Evolutionary conservation across 805 yeast genomes (phyloP).

Genomic region (Spencermartinsiella europaea): DNA sequence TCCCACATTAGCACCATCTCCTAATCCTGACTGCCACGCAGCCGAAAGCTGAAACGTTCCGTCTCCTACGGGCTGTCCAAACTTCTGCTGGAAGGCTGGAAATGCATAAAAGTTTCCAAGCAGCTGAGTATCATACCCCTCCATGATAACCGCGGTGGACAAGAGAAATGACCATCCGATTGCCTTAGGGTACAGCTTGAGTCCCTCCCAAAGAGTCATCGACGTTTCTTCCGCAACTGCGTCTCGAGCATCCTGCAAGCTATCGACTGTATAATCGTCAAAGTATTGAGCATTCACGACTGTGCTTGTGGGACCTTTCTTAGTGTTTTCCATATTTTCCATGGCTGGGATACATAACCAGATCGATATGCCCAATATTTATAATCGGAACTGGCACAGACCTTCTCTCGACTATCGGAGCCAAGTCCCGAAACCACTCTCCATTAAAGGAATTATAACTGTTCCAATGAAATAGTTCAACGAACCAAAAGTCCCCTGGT

Average conservation of each 20-base stretch:
- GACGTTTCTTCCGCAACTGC: slow-evolving; percentile 23
- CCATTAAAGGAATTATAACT: too few species aligned
- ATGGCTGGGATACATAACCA: too few species aligned
- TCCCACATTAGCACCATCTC: slow-evolving; percentile 32
- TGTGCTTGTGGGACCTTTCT: too few species aligned
- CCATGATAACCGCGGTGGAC: slow-evolving; percentile 43
- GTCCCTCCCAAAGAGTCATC: slow-evolving; percentile 31
- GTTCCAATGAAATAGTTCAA: too few species aligned
- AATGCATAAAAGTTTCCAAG: slow-evolving; percentile 40
- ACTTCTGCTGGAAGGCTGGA: slow-evolving; percentile 39
- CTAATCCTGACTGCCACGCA: slow-evolving; percentile 23
- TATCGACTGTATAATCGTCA: neutral
- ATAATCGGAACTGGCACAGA: too few species aligned
- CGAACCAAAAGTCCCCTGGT: too few species aligned
- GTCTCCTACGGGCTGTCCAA: slow-evolving; percentile 29
- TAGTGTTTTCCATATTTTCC: too few species aligned
- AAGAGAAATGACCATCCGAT: slow-evolving; percentile 42
- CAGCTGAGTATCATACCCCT: slow-evolving; percentile 43
- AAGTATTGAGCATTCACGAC: too few species aligned
- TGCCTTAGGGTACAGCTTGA: slow-evolving; percentile 36
- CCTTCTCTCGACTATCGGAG: too few species aligned
- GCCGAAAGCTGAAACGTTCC: slow-evolving; percentile 6
- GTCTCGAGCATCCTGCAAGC: slow-evolving; percentile 24
- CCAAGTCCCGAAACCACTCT: too few species aligned
- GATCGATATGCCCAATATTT: too few species aligned